Evolutionary conservation across 768 basidiomycete species (phyloP).

Genomic region (Thelephora ganbajun): DNA sequence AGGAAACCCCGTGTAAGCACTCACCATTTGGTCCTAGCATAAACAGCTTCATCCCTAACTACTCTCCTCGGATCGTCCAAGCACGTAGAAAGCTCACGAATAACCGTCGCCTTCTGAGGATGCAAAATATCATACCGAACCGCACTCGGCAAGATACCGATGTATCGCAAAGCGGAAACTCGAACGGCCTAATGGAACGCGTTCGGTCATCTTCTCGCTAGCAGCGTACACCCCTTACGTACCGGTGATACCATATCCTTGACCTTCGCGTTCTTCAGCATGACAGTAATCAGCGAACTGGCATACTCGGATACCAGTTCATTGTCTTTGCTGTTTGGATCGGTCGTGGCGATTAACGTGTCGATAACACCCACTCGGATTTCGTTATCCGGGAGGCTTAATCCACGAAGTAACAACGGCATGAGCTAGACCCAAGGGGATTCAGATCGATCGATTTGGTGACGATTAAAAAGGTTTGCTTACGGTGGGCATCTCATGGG

Average conservation of each 20-base stretch:
- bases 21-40: slow-evolving; percentile 50
- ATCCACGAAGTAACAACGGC: slow-evolving; percentile 74
- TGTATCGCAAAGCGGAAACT: slow-evolving; percentile 56
- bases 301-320: slow-evolving; percentile 52
- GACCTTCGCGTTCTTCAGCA: slow-evolving; percentile 52
- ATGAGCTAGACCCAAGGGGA: slow-evolving; percentile 45
- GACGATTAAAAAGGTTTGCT: slow-evolving; percentile 8
- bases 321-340: slow-evolving; percentile 29
- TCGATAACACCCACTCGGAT: slow-evolving; percentile 74
- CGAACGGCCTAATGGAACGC: slow-evolving; percentile 51
- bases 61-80: slow-evolving; percentile 82
- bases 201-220: background rate
- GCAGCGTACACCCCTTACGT: slow-evolving; percentile 10
- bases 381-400: slow-evolving; percentile 60
- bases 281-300: slow-evolving; percentile 47
- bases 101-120: slow-evolving; percentile 56
- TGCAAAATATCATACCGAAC: slow-evolving; percentile 79
- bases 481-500: slow-evolving; percentile 51
- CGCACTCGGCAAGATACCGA: slow-evolving; percentile 57
- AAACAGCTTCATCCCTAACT: slow-evolving; percentile 83
- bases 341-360: slow-evolving; percentile 58
- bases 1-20: slow-evolving; percentile 1
- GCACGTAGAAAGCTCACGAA: slow-evolving; percentile 59
- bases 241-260: slow-evolving; percentile 44
- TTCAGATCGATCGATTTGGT: background rate